Evolutionary conservation across 1,284 basidiomycete genomes (phyloP).

Genomic region (Hymenochaete sp.): DNA sequence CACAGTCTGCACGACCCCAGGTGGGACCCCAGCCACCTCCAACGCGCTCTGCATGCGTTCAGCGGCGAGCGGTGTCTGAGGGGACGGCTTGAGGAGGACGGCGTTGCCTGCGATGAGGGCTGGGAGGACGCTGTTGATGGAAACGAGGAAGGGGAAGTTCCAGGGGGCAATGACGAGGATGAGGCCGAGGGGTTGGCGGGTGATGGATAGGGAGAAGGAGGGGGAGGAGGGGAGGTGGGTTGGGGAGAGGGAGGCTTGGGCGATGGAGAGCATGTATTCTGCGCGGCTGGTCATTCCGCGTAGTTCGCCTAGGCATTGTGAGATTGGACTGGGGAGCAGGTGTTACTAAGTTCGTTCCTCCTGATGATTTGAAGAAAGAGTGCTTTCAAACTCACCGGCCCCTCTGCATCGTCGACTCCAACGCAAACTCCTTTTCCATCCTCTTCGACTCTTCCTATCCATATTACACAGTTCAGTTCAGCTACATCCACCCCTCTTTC

Average conservation of each 20-base stretch:
- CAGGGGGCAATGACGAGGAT: slow-evolving; percentile 82
- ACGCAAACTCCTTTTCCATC: slow-evolving; percentile 58
- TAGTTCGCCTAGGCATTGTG: slow-evolving; percentile 72
- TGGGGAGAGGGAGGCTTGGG: slow-evolving; percentile 68
- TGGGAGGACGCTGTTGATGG: slow-evolving; percentile 86
- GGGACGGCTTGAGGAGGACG: slow-evolving; percentile 88
- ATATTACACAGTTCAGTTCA: no score
- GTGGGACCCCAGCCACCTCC: slow-evolving; percentile 66
- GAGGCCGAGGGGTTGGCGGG: slow-evolving; percentile 79
- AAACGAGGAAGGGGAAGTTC: slow-evolving; percentile 88
- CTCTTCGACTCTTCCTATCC: slow-evolving; percentile 69
- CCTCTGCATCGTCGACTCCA: slow-evolving; percentile 75
- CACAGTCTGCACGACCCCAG: slow-evolving; percentile 68
- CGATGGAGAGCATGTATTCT: slow-evolving; percentile 80
- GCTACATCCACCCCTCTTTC: slow-evolving; percentile 41
- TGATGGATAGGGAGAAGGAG: slow-evolving; percentile 76
- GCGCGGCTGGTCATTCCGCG: slow-evolving; percentile 76
- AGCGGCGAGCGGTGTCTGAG: slow-evolving; percentile 85
- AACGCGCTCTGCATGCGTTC: slow-evolving; percentile 73
- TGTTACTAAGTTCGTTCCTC: background rate
- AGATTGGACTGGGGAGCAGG: slow-evolving; percentile 52
- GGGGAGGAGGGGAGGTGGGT: slow-evolving; percentile 66
- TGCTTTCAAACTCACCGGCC: slow-evolving; percentile 58
- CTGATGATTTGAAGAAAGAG: no score
- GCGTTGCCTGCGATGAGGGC: slow-evolving; percentile 84